Evolutionary conservation across 1,284 basidiomycete species (phyloP), one percentile per base, ranked within the genome.

Genomic region (Quambalaria eucalypti): DNA sequence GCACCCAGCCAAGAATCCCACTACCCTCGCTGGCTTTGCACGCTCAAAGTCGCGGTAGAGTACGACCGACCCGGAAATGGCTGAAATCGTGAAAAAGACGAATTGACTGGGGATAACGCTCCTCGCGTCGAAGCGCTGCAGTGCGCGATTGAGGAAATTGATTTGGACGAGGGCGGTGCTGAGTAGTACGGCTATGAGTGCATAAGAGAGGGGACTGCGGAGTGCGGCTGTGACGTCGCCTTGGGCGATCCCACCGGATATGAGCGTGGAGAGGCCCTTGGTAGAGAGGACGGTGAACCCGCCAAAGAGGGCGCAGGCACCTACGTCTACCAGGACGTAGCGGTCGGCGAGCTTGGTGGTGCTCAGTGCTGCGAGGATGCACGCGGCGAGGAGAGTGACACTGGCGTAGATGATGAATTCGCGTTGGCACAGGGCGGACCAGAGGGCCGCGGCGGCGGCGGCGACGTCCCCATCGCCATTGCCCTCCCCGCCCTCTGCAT

Each of bases 201-300:
- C 52, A 50, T 71, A 74, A 25, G 64, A 66, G 38, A 77, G 64
- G 44, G 65, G 68, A 49, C 72, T 60, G 23, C 56, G 56, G 55
- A 74, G 53, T 28, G 67, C 55, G 7, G 58, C 61, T 6, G 65
- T 57, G 8, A 57, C 54, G 44, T 58, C 54, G 0, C 65, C 64
- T 5, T 60, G 59, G 5, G 21, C 19, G 14, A 21, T 21, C 12
- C 21, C 42, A 26, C 25, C 12, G 1, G 68, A 66, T 29, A 74
- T 61, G 29, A 98, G 79, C 1, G 87, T 88, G 12, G 90, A 92
- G 36, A 95, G 78, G 1, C 88, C 92, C 73, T 98, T 97, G 1
- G 93, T 97, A 0, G 89, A 85, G 2, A 98, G 79, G 0, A 96
- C 92, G 1, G 92, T 96, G 75, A 92, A 96, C 4, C 90, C 92